phyloP scores from a whole-genome alignment of 164 flowering plant species.

The Umbilicus rupestris region DNA sequence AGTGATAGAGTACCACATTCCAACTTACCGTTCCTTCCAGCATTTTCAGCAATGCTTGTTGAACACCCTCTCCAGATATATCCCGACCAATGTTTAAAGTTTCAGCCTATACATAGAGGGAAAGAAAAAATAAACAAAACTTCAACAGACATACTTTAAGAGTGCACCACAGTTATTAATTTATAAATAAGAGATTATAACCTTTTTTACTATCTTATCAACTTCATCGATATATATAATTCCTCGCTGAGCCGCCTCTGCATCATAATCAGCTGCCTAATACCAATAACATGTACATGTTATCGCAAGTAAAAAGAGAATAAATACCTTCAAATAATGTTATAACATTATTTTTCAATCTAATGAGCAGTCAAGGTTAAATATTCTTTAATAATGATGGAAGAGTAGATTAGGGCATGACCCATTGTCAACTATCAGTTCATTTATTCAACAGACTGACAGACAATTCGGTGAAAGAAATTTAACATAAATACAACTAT shows the following conservation, averaged over 20 bases:
- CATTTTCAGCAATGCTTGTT: slow-evolving; percentile 20
- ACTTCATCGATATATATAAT: slow-evolving; percentile 21
- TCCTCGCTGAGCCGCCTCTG: slow-evolving; percentile 22
- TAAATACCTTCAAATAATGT: neutral
- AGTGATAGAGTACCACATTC: neutral
- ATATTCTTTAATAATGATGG: neutral
- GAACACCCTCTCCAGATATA: slow-evolving; percentile 18
- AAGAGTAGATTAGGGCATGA: neutral
- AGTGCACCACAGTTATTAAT: neutral
- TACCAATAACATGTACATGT: neutral
- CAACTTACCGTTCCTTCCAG: slow-evolving; percentile 17
- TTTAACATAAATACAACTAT: neutral
- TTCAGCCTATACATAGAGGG: slow-evolving; percentile 13
- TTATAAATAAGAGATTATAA: neutral
- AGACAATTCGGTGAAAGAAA: neutral
- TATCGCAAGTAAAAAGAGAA: neutral
- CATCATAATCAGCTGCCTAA: slow-evolving; percentile 19
- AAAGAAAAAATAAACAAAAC: neutral
- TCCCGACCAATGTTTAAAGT: slow-evolving; percentile 17
- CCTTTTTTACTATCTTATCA: slow-evolving; percentile 20
- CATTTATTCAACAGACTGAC: neutral
- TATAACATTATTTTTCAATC: neutral
- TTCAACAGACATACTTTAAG: neutral
- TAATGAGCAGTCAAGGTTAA: neutral
- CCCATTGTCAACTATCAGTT: neutral